Evolutionary conservation across 805 yeast genomes (phyloP).

Genomic region (Ogataea polymorpha): DNA sequence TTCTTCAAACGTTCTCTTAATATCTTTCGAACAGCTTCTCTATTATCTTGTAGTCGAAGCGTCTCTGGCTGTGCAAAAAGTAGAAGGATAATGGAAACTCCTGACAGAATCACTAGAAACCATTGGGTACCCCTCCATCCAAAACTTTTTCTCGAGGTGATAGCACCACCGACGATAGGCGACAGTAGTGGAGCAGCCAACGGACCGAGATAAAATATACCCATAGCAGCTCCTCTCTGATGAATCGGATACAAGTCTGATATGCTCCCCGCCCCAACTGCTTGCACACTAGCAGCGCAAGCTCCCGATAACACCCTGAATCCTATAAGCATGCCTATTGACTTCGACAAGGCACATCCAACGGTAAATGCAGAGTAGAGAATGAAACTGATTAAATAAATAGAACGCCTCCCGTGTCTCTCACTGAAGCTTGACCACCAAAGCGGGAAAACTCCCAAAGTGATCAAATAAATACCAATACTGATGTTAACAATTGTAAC

Average conservation of each 20-base stretch:
- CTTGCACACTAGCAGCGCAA: constrained; percentile 79
- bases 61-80: constrained; percentile 76
- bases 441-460: constrained; percentile 76
- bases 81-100: constrained; percentile 46
- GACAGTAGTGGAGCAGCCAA: constrained; percentile 76
- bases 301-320: constrained; percentile 76
- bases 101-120: constrained; percentile 70
- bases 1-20: constrained; percentile 35
- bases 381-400: constrained; percentile 65
- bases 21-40: constrained; percentile 48
- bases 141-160: constrained; percentile 53
- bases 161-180: constrained; percentile 78
- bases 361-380: constrained; percentile 64
- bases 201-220: constrained; percentile 76
- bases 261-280: constrained; percentile 88
- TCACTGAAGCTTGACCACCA: constrained; percentile 90
- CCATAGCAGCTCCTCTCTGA: constrained; percentile 76
- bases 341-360: constrained; percentile 67
- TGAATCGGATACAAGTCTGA: constrained; percentile 66
- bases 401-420: constrained; percentile 67
- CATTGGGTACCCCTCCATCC: constrained; percentile 91
- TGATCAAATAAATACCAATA: constrained; percentile 72
- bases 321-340: constrained; percentile 59
- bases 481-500: constrained; percentile 67
- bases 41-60: constrained; percentile 57